Percentiles rank a stretch among this genome's conserved stretches.
Conservation (phyloP, 495 filamentous ascomycete genomes). For the Barbatosphaeria neglecta region DNA sequence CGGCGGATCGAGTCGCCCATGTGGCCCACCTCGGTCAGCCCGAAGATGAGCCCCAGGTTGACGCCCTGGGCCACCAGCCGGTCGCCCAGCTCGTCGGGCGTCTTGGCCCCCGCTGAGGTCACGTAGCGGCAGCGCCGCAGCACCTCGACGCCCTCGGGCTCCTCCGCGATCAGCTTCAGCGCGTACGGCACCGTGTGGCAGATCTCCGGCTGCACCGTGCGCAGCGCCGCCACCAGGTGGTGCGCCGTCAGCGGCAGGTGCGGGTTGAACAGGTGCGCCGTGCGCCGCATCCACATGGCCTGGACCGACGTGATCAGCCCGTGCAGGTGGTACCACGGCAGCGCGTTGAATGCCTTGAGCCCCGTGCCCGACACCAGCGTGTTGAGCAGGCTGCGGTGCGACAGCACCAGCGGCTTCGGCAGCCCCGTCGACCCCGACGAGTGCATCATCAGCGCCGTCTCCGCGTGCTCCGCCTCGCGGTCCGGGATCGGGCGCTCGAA, state of each 20-base stretch:
- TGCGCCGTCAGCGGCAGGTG: slow-evolving; percentile 42
- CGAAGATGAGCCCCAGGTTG: slow-evolving; percentile 37
- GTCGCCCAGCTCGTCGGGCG: slow-evolving; percentile 49
- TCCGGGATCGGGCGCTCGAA: slow-evolving; percentile 20
- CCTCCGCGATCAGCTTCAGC: slow-evolving; percentile 42
- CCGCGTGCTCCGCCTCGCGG: slow-evolving; percentile 20
- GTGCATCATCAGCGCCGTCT: slow-evolving; percentile 38
- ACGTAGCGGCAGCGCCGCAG: slow-evolving; percentile 36
- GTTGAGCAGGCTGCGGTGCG: slow-evolving; percentile 20
- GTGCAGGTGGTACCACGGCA: slow-evolving; percentile 46
- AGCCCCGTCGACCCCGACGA: slow-evolving; percentile 48
- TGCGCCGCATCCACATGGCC: slow-evolving; percentile 41
- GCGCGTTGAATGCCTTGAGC: slow-evolving; percentile 39
- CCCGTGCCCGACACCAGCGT: slow-evolving; percentile 23
- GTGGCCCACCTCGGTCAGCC: slow-evolving; percentile 46
- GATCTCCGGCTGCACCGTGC: slow-evolving; percentile 34
- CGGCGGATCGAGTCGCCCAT: slow-evolving; percentile 37
- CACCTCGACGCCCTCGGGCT: slow-evolving; percentile 30
- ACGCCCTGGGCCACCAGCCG: slow-evolving; percentile 36
- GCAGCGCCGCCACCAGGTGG: slow-evolving; percentile 33
- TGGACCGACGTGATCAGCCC: slow-evolving; percentile 34
- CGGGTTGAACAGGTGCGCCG: slow-evolving; percentile 38
- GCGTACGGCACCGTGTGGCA: slow-evolving; percentile 46
- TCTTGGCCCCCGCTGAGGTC: slow-evolving; percentile 39
- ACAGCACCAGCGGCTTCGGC: slow-evolving; percentile 38